phyloP scores from a whole-genome alignment of 768 basidiomycete species.

The Brasilioporus rufonigricans region DNA sequence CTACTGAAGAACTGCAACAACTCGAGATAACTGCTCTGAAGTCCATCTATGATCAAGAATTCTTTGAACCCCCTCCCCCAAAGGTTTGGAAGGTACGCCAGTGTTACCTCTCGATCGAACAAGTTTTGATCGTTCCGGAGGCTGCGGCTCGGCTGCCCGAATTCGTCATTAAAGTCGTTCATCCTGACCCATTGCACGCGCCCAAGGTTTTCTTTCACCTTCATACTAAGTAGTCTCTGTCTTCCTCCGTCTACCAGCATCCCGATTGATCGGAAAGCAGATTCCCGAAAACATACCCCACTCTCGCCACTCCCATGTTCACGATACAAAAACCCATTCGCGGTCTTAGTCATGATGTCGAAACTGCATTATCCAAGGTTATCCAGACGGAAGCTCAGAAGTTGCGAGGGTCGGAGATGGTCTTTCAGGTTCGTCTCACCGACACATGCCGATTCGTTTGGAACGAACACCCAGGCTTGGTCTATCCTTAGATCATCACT shows the following conservation, averaged over 20 bases:
- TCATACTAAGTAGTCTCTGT: slow-evolving; percentile 56
- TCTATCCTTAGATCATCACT: slow-evolving; percentile 54
- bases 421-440: slow-evolving; percentile 58
- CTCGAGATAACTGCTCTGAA: slow-evolving; percentile 75
- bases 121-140: slow-evolving; percentile 34
- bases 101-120: slow-evolving; percentile 8
- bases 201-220: slow-evolving; percentile 63
- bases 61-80: slow-evolving; percentile 67
- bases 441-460: not conserved
- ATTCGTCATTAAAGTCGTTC: slow-evolving; percentile 70
- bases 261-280: slow-evolving; percentile 33
- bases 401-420: slow-evolving; percentile 68
- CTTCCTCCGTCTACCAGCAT: not conserved
- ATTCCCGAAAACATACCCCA: slow-evolving; percentile 83
- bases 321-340: slow-evolving; percentile 61
- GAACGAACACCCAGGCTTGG: not conserved
- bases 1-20: slow-evolving; percentile 62
- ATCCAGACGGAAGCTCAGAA: slow-evolving; percentile 68
- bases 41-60: slow-evolving; percentile 80
- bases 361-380: slow-evolving; percentile 52
- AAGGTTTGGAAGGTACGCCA: slow-evolving; percentile 76
- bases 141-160: slow-evolving; percentile 68
- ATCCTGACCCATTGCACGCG: slow-evolving; percentile 57
- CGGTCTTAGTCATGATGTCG: slow-evolving; percentile 57
- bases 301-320: slow-evolving; percentile 64